Conservation (phyloP, 1,284 basidiomycete genomes). For the Leccinum solheimii region DNA sequence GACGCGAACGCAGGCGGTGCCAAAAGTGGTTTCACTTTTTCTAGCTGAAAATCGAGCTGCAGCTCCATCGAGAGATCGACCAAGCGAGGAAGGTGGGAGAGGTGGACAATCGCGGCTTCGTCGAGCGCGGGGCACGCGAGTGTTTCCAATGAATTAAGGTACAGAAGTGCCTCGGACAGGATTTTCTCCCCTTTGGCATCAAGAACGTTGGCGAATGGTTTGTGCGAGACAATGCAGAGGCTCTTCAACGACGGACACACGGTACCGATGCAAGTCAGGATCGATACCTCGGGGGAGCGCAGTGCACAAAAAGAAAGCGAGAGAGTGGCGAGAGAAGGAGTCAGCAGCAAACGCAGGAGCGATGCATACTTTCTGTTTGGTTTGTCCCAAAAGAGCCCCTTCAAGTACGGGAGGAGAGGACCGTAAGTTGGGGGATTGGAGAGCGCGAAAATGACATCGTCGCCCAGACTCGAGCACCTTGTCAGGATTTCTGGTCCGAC, state of each 20-base stretch:
- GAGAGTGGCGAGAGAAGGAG: constrained; percentile 24
- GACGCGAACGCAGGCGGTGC: constrained; percentile 18
- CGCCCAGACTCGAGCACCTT: constrained; percentile 13
- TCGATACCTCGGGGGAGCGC: constrained; percentile 21
- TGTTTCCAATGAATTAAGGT: constrained; percentile 19
- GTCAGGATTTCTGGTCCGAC: neutral
- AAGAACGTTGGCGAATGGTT: neutral
- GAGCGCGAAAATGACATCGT: constrained; percentile 27
- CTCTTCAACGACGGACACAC: constrained; percentile 22
- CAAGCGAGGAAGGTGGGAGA: constrained; percentile 23
- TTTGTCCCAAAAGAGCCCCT: constrained; percentile 23
- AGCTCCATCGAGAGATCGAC: constrained; percentile 20
- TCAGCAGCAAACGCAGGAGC: constrained; percentile 24
- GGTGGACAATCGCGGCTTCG: constrained; percentile 26
- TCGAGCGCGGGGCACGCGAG: constrained; percentile 24
- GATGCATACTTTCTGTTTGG: constrained; percentile 18
- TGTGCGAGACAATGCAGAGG: constrained; percentile 13
- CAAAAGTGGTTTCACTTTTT: constrained; percentile 17
- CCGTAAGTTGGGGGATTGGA: constrained; percentile 24
- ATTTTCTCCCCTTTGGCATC: constrained; percentile 18
- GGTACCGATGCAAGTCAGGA: constrained; percentile 23
- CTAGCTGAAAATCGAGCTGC: constrained; percentile 12
- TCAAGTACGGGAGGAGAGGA: constrained; percentile 28
- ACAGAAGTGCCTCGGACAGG: constrained; percentile 21
- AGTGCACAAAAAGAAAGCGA: constrained; percentile 13